Evolutionary conservation across 2,329 filamentous ascomycete species (phyloP).

Genomic region (Aspergillus ochraceoroseus): DNA sequence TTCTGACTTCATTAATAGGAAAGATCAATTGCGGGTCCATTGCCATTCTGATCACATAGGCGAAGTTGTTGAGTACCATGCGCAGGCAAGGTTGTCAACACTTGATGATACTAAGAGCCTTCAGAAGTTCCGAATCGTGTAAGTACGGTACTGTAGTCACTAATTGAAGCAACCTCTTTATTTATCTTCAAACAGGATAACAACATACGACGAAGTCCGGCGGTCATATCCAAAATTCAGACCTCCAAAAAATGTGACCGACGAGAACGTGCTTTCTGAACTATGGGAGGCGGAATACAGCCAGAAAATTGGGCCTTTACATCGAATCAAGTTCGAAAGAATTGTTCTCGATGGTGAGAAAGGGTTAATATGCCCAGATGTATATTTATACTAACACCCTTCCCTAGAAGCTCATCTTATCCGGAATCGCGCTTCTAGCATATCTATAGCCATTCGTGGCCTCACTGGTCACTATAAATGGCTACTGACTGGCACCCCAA

Average conservation of each 20-base stretch:
- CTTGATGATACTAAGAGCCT: slow-evolving; percentile 22
- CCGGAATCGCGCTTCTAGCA: slow-evolving; percentile 34
- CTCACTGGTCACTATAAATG: slow-evolving; percentile 37
- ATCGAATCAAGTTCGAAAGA: slow-evolving; percentile 34
- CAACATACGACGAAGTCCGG: slow-evolving; percentile 37
- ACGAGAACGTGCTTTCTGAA: slow-evolving; percentile 19
- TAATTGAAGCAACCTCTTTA: neutral
- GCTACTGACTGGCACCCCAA: slow-evolving; percentile 39
- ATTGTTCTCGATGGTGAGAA: slow-evolving; percentile 41
- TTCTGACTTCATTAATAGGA: slow-evolving; percentile 19
- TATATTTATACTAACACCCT: neutral
- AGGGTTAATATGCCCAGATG: neutral
- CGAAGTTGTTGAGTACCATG: slow-evolving; percentile 24
- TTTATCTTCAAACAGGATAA: slow-evolving; percentile 33
- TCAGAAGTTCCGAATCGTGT: slow-evolving; percentile 25
- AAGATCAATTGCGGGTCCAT: slow-evolving; percentile 31
- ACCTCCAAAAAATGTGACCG: slow-evolving; percentile 15
- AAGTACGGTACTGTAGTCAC: neutral
- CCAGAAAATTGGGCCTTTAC: slow-evolving; percentile 30
- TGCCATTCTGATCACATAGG: slow-evolving; percentile 25
- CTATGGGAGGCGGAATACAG: slow-evolving; percentile 27
- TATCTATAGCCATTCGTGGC: slow-evolving; percentile 35
- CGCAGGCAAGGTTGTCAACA: slow-evolving; percentile 18
- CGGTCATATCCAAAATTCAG: slow-evolving; percentile 31
- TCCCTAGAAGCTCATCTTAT: slow-evolving; percentile 34